Evolutionary conservation across 768 basidiomycete species (phyloP).

Genomic region (Collybiopsis confluens): DNA sequence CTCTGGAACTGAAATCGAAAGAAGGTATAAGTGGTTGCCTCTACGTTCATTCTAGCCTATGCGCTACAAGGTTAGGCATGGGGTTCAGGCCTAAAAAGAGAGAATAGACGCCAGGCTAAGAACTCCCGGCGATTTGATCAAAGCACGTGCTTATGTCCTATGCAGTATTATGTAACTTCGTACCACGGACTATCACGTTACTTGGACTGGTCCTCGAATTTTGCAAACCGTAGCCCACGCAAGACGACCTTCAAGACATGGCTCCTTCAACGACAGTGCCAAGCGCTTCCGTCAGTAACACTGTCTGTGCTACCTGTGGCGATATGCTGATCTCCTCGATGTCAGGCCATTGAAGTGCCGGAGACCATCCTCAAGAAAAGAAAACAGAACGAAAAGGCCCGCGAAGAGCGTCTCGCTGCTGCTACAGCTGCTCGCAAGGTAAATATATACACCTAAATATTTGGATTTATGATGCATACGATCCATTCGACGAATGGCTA

Average conservation of each 20-base stretch:
- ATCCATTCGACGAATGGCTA: conserved; percentile 76
- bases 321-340: neutral
- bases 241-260: conserved; percentile 46
- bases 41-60: too few species aligned
- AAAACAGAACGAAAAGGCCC: conserved; percentile 94
- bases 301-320: conserved; percentile 13
- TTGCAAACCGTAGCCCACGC: conserved; percentile 9
- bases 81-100: neutral
- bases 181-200: neutral
- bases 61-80: too few species aligned
- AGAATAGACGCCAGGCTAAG: neutral
- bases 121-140: neutral
- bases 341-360: conserved; percentile 89
- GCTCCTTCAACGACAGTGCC: conserved; percentile 56
- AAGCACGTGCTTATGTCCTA: conserved; percentile 2
- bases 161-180: neutral
- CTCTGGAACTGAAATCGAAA: too few species aligned
- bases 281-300: conserved; percentile 50
- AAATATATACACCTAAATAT: conserved; percentile 15
- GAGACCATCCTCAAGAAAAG: conserved; percentile 99
- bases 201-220: too few species aligned
- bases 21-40: too few species aligned
- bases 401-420: conserved; percentile 87
- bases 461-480: conserved; percentile 76
- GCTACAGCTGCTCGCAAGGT: conserved; percentile 88